These are phyloP conservation scores for Alternaria sp. DNA, from an alignment of 2,329 filamentous ascomycete species.

Conservation along the genomic window DNA sequence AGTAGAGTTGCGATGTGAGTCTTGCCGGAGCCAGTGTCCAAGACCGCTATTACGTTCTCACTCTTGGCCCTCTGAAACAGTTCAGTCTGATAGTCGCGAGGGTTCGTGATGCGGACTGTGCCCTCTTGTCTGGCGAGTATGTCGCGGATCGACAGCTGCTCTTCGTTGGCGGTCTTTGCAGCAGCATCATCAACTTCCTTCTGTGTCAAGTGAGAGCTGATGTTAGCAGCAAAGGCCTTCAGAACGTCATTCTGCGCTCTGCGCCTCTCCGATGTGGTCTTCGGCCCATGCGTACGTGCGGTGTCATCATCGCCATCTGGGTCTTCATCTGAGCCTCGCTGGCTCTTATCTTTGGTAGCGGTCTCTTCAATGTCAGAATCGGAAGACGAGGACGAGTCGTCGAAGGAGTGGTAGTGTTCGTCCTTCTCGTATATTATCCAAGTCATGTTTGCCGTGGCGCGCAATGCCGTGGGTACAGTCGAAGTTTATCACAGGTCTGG, in stretches of 20 bases:
- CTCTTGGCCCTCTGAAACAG: constrained; percentile 86
- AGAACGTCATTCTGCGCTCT: constrained; percentile 52
- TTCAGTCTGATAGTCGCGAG: constrained; percentile 90
- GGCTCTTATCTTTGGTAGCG: background rate
- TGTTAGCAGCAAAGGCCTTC: constrained; percentile 50
- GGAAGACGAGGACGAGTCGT: constrained; percentile 10
- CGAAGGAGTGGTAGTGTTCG: constrained; percentile 18
- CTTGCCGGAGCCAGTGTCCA: constrained; percentile 95
- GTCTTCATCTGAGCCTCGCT: constrained; percentile 19
- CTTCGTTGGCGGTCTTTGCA: constrained; percentile 49
- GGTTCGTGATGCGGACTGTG: constrained; percentile 71
- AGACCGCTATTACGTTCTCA: constrained; percentile 87
- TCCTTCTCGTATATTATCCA: constrained; percentile 29
- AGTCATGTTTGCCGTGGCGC: constrained; percentile 15
- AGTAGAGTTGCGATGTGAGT: constrained; percentile 93
- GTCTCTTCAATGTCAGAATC: constrained; percentile 7
- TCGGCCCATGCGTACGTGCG: constrained; percentile 25
- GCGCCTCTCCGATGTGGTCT: constrained; percentile 46
- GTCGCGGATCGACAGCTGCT: constrained; percentile 59
- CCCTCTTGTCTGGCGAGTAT: constrained; percentile 61
- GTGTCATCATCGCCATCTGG: constrained; percentile 35
- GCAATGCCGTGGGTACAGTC: background rate
- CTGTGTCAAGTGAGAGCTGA: constrained; percentile 51
- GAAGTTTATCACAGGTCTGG: background rate
- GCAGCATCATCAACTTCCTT: constrained; percentile 47